phyloP scores from a whole-genome alignment of 2,329 filamentous ascomycete genomes.

The Diaporthe citriasiana region DNA sequence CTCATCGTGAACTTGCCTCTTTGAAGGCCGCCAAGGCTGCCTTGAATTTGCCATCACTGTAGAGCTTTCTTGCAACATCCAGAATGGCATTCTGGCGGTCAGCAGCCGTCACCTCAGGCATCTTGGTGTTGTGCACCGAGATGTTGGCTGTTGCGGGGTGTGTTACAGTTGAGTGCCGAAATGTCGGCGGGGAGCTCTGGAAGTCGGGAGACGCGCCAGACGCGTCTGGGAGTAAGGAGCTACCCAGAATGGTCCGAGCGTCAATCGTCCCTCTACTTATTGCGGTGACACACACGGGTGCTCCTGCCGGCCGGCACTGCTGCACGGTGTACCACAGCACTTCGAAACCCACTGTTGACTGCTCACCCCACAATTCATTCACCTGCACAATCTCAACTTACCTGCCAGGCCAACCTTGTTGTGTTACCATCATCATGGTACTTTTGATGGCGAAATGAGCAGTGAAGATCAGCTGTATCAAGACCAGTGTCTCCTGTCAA shows the following conservation, averaged over 20 bases:
- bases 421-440: constrained; percentile 4
- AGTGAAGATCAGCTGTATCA: neutral
- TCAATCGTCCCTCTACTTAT: too few species aligned
- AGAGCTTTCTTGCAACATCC: constrained; percentile 26
- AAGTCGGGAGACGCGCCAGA: constrained; percentile 6
- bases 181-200: neutral
- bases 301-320: neutral
- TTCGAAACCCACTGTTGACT: neutral
- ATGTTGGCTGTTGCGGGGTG: neutral
- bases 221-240: constrained; percentile 4
- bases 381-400: constrained; percentile 11
- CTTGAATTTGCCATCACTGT: constrained; percentile 1
- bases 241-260: neutral
- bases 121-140: neutral
- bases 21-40: constrained; percentile 29
- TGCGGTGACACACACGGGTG: neutral
- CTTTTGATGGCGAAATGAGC: constrained; percentile 20
- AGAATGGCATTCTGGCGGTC: constrained; percentile 8
- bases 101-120: constrained; percentile 8
- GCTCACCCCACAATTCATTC: constrained; percentile 32
- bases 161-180: neutral
- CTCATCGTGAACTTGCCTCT: constrained; percentile 21
- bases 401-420: neutral
- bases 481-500: neutral
- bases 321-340: neutral